Base-by-base conservation (phyloP, 371 early-diverging fungal species). In the Synchytrium microbalum region DNA sequence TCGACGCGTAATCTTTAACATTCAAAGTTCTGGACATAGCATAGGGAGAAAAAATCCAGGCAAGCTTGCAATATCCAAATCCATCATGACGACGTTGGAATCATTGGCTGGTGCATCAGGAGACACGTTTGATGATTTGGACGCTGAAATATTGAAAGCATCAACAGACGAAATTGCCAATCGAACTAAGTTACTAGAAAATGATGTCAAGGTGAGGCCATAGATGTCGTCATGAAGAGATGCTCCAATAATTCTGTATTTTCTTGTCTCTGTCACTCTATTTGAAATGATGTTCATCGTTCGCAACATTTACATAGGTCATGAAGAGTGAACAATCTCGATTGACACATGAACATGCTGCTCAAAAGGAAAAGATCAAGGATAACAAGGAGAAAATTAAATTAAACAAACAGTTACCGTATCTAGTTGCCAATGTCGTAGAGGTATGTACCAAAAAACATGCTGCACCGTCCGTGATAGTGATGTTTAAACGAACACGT, bases 311-410 rank as follows among this genome's bases (percentile, higher is more conserved):
- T 38, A 14, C 70, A 70, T 38, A 91, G 90, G 85, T 93, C 52
- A 90, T 96, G 87, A 92, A 90, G 69, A 88, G 88, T 61, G 98
- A 98, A 78, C 82, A 86, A 66, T 76, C 80, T 63, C 86, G 97
- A 16, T 77, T 98, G 60, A 76, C 82, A 58, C 94, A 95, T 73
- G 98, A 98, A 74, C 92, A 95, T 70, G 75, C 76, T 31, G 80
- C 85, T 29, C 90, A 90, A 91, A 88, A 88, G 66, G 96, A 91
- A 66, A 86, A 89, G 72, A 98, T 99, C 73, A 94, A 93, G 75
- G 99, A 99, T 61, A 99, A 99, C 82, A 87, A 92, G 77, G 96
- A 99, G 67, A 99, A 99, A 79, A 97, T 99, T 75, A 93, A 95
- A 77, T 75, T 99, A 76, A 98, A 99, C 82, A 95, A 93, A 79